phyloP scores from a whole-genome alignment of 257 asterid genomes.

The Scutellaria baicalensis region DNA sequence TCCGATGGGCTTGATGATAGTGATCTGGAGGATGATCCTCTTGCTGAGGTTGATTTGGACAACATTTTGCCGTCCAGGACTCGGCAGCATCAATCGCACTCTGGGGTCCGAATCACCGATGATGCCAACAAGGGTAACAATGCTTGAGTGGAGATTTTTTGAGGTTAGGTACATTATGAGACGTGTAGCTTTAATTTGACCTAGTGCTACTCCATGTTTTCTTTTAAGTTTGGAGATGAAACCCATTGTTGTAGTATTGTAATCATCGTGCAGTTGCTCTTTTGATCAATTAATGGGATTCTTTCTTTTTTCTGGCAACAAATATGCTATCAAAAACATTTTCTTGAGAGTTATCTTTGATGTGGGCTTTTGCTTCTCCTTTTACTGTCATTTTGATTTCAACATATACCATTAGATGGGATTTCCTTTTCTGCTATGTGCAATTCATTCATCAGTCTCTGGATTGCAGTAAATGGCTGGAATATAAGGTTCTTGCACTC shows the following conservation, averaged over 20 bases:
- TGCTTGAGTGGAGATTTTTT: conserved; percentile 16
- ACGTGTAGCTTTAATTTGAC: conserved; percentile 21
- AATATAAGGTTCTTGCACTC: background rate
- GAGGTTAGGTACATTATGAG: conserved; percentile 17
- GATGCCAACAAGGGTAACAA: conserved; percentile 25
- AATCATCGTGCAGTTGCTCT: background rate
- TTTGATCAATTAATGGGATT: conserved; percentile 17
- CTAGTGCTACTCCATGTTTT: conserved; percentile 8
- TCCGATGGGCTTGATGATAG: conserved; percentile 32
- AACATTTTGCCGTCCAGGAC: conserved; percentile 59
- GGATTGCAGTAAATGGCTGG: background rate
- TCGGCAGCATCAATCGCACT: conserved; percentile 23
- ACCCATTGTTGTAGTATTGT: conserved; percentile 8
- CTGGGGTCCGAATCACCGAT: conserved; percentile 23
- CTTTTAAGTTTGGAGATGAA: conserved; percentile 22
- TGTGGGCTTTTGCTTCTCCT: background rate
- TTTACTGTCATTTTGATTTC: background rate
- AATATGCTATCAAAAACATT: background rate
- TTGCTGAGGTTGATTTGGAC: conserved; percentile 48
- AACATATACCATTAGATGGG: background rate
- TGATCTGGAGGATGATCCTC: conserved; percentile 46
- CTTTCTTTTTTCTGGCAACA: conserved; percentile 7
- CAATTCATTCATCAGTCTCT: background rate
- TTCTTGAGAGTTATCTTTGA: background rate
- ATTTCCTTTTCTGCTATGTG: background rate